These are phyloP conservation scores for Candida insectorum DNA, from an alignment of 805 yeast species.

Conservation along the genomic window DNA sequence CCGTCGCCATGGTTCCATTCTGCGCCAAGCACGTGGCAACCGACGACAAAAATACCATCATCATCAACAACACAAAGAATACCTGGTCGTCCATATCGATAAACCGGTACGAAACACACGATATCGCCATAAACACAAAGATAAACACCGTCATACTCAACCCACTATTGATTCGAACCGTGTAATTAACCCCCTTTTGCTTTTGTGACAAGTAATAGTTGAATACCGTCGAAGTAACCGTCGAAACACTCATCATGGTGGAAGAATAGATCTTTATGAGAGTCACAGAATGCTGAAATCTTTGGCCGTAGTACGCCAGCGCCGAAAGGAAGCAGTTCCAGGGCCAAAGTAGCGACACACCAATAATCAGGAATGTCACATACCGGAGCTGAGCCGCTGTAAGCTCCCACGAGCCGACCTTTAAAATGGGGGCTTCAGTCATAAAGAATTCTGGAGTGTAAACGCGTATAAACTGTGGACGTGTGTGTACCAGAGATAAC, in stretches of 20 bases:
- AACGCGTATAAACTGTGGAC: too few species aligned
- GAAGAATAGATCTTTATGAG: slow-evolving; percentile 65
- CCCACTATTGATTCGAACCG: slow-evolving; percentile 58
- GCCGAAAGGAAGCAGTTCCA: slow-evolving; percentile 93
- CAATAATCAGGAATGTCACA: slow-evolving; percentile 61
- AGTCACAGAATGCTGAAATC: slow-evolving; percentile 50
- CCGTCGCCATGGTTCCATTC: slow-evolving; percentile 87
- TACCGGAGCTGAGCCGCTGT: slow-evolving; percentile 36
- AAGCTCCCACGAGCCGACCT: slow-evolving; percentile 18
- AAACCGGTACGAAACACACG: slow-evolving; percentile 39
- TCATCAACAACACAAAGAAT: slow-evolving; percentile 56
- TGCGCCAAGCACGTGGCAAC: slow-evolving; percentile 81
- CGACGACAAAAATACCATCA: slow-evolving; percentile 61
- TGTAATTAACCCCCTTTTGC: slow-evolving; percentile 60
- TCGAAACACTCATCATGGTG: slow-evolving; percentile 85
- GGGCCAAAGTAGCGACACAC: slow-evolving; percentile 88
- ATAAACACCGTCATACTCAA: slow-evolving; percentile 52
- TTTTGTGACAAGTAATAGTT: slow-evolving; percentile 62
- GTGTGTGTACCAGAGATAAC: too few species aligned
- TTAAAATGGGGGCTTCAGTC: slow-evolving; percentile 1
- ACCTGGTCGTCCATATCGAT: slow-evolving; percentile 32
- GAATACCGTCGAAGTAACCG: slow-evolving; percentile 58
- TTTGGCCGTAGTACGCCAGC: slow-evolving; percentile 67
- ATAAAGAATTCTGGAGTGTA: too few species aligned
- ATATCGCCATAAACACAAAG: slow-evolving; percentile 55